These are phyloP conservation scores for Stephania yunnanensis DNA, from an alignment of 164 flowering plant genomes.

Conservation along the genomic window DNA sequence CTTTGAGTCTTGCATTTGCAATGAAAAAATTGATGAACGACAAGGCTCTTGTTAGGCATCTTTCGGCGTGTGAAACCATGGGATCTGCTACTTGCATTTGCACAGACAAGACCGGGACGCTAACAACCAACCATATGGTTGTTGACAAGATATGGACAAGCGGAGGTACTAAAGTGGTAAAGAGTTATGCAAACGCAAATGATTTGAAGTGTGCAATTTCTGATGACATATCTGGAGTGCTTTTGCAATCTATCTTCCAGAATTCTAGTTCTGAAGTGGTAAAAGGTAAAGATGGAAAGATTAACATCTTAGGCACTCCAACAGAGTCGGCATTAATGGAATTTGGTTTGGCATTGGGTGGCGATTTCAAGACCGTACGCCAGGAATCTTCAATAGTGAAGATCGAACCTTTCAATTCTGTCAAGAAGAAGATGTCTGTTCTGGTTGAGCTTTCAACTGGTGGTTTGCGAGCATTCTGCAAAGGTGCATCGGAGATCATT, in stretches of 20 bases:
- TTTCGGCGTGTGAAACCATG: slow-evolving; percentile 13
- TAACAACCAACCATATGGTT: slow-evolving; percentile 13
- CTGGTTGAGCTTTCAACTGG: slow-evolving; percentile 11
- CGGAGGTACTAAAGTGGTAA: slow-evolving; percentile 2
- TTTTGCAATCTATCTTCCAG: slow-evolving; percentile 11
- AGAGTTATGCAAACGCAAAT: not conserved
- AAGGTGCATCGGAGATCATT: slow-evolving; percentile 12
- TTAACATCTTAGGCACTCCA: slow-evolving; percentile 9
- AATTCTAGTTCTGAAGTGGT: slow-evolving; percentile 11
- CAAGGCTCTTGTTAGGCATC: slow-evolving; percentile 13
- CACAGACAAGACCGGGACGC: slow-evolving; percentile 12
- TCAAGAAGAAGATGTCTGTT: slow-evolving; percentile 11
- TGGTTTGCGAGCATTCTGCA: slow-evolving; percentile 10
- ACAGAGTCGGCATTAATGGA: slow-evolving; percentile 12
- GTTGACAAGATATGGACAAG: slow-evolving; percentile 12
- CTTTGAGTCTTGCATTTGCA: slow-evolving; percentile 14
- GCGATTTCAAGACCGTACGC: slow-evolving; percentile 6
- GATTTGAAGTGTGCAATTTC: slow-evolving; percentile 2
- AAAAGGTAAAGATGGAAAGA: slow-evolving; percentile 11
- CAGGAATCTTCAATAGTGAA: slow-evolving; percentile 6
- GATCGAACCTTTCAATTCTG: slow-evolving; percentile 12
- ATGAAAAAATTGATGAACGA: slow-evolving; percentile 13
- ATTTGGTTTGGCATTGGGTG: slow-evolving; percentile 12
- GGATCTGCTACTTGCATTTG: slow-evolving; percentile 15
- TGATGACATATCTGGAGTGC: not conserved